phyloP scores from a whole-genome alignment of 208 protist species.

The Wallacemonas sp. region DNA sequence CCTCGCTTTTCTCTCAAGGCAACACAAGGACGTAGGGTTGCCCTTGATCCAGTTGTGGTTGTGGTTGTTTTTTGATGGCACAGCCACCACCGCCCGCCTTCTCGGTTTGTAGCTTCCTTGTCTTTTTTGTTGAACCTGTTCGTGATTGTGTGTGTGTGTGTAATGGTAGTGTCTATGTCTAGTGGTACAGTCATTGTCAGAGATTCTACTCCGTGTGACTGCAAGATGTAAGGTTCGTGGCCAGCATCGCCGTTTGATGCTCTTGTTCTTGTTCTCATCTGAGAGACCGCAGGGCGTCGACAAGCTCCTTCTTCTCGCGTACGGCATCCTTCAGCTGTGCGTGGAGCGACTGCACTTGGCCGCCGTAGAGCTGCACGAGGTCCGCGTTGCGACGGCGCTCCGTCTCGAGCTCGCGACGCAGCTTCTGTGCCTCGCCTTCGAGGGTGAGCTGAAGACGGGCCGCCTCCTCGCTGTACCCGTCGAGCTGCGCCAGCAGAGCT shows the following conservation, averaged over 20 bases:
- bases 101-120: no score
- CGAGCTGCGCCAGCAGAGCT: slow-evolving; percentile 54
- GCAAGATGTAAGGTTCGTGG: no score
- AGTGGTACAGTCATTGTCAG: no score
- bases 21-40: no score
- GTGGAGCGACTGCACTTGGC: slow-evolving; percentile 63
- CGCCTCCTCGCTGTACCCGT: slow-evolving; percentile 47
- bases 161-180: background rate
- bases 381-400: slow-evolving; percentile 54
- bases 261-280: background rate
- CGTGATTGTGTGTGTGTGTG: background rate
- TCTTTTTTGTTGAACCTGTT: no score
- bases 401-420: slow-evolving; percentile 39
- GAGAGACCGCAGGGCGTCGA: slow-evolving; percentile 13
- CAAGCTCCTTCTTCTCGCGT: slow-evolving; percentile 29
- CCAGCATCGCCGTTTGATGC: no score
- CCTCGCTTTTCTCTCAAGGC: no score
- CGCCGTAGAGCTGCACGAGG: slow-evolving; percentile 62
- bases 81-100: no score
- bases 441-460: slow-evolving; percentile 29
- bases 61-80: no score
- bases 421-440: slow-evolving; percentile 31
- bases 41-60: no score
- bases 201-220: no score
- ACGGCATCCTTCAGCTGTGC: slow-evolving; percentile 54